Evolutionary conservation across 2,329 filamentous ascomycete species (phyloP), one percentile per base, ranked within the genome.

Genomic region (Drechmeria coniospora): DNA sequence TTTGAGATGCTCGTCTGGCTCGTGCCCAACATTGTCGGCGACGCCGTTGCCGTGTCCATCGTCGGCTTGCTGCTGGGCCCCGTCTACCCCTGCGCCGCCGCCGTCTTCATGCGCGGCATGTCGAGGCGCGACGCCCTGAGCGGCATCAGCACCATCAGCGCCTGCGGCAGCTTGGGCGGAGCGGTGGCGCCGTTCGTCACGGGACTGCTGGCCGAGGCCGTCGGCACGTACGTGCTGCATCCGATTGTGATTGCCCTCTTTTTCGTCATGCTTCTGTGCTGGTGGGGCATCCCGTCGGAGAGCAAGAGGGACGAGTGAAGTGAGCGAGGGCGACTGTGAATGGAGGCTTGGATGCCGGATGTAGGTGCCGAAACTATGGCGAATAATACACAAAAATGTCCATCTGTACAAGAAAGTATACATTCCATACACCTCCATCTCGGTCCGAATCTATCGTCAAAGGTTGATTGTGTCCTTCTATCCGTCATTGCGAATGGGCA

Each of bases 1-100:
- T 79, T 87, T 36, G 69, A 90, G 51, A 49, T 84, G n/a, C 57
- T 90, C 15, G 74, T 81, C 8, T 90, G 82, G 82, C 56, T 72
- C 18, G 65, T 86, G 15, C 80, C 79, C 1, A 81, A 82, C 44
- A 57, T 86, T n/a, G 56, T 80, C 18, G 74, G 74, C 10, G 65
- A 79, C 37, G 71, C 74, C 12, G 74, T 79, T 2, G 66, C 72
- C 3, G 65, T 80, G 4, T 57, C 70, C 50, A 54, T 90, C 15
- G 63, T 90, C 12, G 83, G 83, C 9, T 51, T 90, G 6, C 51
- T 90, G 17, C 58, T 92, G 1, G 82, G 83, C 0, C 81, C 82
- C 0, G 64, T 92, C 4, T 92, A 84, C 43, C 80, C 82, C 0
- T 84, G 78, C 44, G 69, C 74, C 0, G 64, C 68, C 4, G 65